Evolutionary conservation across 768 basidiomycete species (phyloP).

Genomic region (Hygrophoropsis aurantiaca): DNA sequence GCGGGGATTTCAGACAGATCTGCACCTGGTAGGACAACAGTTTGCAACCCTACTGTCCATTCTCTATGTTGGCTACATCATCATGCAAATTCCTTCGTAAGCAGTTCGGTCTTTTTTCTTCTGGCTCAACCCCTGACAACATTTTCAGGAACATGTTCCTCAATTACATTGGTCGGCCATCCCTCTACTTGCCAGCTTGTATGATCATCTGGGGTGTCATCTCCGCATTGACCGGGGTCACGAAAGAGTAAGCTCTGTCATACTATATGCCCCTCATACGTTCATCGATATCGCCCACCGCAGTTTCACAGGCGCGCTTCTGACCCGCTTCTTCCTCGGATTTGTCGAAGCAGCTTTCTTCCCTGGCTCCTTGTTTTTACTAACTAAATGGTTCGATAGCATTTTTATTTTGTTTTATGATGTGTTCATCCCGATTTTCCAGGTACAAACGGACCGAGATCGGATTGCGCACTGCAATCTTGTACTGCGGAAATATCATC

Average conservation of each 20-base stretch:
- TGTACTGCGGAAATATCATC: constrained; percentile 52
- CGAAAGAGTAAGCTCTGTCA: constrained; percentile 24
- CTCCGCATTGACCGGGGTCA: constrained; percentile 45
- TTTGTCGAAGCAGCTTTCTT: constrained; percentile 53
- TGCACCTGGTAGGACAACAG: constrained; percentile 57
- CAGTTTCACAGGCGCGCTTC: constrained; percentile 41
- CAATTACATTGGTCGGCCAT: constrained; percentile 65
- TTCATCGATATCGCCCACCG: neutral
- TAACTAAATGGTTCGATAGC: constrained; percentile 32
- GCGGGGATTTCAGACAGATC: constrained; percentile 64
- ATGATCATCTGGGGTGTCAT: constrained; percentile 74
- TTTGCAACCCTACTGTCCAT: constrained; percentile 70
- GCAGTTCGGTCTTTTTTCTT: constrained; percentile 2
- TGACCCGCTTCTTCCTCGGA: constrained; percentile 54
- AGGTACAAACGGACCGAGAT: constrained; percentile 49
- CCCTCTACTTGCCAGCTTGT: constrained; percentile 60
- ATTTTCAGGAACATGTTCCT: constrained; percentile 66
- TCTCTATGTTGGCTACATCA: constrained; percentile 58
- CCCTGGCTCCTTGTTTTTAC: constrained; percentile 41
- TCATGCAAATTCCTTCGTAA: constrained; percentile 43
- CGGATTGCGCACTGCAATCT: constrained; percentile 41
- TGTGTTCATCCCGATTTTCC: constrained; percentile 17
- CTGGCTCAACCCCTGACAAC: constrained; percentile 1
- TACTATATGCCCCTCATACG: neutral
- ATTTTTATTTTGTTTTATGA: constrained; percentile 24